Evolutionary conservation across 176 grass and related monocot genomes (phyloP), one percentile per base, ranked within the genome.

Genomic region (Ampelocalamus luodianensis): DNA sequence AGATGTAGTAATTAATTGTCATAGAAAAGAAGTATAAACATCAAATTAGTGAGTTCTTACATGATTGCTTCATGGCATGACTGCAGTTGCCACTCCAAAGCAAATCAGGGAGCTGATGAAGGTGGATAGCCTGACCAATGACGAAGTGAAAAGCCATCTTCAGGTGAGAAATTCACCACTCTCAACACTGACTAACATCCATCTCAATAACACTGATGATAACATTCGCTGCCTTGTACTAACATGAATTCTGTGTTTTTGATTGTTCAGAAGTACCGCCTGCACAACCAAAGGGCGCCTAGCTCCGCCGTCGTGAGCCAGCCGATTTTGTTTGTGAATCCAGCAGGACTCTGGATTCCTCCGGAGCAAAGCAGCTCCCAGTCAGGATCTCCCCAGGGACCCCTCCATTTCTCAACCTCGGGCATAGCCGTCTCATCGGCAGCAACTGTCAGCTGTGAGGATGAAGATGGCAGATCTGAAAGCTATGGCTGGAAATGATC

Each of bases 121-220:
- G 81, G 90, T 99, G 72, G 93, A 99, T 79, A 92, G 93, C 32
- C 92, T 99, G 46, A 96, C 97, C 6, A 99, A 99, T 44, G 97
- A 99, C 74, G 97, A 99, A 82, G 97, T 99, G 50, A 99, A 99
- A 48, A 99, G 97, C 88, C 97, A 99, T 91, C 93, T 99, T 48
- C 97, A 99, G 93, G 97, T 99, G 37, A 87, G 84, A 34, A 74
- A 56, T 74, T 72, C 32, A 58, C 34, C 70, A 27, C 54, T 37
- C 4, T 13, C 16, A 34, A 15, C 40, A 37, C 55, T 23, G 46
- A 1, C 4, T 73, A 23, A 1, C 10, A 58, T 71, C 12, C 45
- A 71, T 82, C 22, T 68, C 37, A 66, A 38, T 23, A 50, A 68
- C 68, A 56, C 6, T 22, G 15, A 32, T 36, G 32, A 72, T 40